phyloP scores from a whole-genome alignment of 2,329 filamentous ascomycete genomes.

The Alternaria alternata region DNA sequence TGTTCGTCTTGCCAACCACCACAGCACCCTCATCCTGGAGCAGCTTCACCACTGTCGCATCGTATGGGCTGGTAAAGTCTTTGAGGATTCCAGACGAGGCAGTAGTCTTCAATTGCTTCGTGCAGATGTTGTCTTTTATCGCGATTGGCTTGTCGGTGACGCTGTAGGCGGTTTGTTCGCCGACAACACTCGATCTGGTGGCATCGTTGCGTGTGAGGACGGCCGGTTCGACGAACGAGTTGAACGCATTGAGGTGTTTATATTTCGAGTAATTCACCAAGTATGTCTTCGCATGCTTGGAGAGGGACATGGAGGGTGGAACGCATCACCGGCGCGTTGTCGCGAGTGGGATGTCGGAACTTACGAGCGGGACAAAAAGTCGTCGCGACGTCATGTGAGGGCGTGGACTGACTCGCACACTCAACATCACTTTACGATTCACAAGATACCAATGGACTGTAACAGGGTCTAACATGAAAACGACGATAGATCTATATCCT shows the following conservation, averaged over 20 bases:
- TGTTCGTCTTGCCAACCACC: constrained; percentile 82
- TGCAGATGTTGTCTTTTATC: constrained; percentile 63
- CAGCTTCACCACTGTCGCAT: constrained; percentile 79
- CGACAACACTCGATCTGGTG: constrained; percentile 17
- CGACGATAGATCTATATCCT: not conserved
- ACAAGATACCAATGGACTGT: not conserved
- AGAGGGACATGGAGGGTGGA: constrained; percentile 49
- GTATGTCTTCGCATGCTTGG: constrained; percentile 47
- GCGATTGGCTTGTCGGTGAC: constrained; percentile 51
- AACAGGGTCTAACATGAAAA: not conserved
- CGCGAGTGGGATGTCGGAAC: constrained; percentile 10
- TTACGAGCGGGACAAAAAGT: constrained; percentile 19
- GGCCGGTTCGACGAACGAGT: constrained; percentile 34
- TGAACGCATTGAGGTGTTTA: constrained; percentile 51
- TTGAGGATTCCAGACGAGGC: constrained; percentile 79
- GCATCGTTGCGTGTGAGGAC: constrained; percentile 28
- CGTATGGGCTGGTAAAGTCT: constrained; percentile 76
- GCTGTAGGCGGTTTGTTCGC: not conserved
- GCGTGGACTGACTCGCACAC: constrained; percentile 6
- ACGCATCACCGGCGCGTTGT: constrained; percentile 34
- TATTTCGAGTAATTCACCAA: constrained; percentile 46
- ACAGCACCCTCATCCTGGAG: constrained; percentile 69
- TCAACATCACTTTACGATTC: not conserved
- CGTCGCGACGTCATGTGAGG: constrained; percentile 26
- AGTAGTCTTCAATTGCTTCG: constrained; percentile 67